Evolutionary conservation across 495 filamentous ascomycete species (phyloP), one percentile per base, ranked within the genome.

Genomic region (Hypomontagnella submonticulosa): DNA sequence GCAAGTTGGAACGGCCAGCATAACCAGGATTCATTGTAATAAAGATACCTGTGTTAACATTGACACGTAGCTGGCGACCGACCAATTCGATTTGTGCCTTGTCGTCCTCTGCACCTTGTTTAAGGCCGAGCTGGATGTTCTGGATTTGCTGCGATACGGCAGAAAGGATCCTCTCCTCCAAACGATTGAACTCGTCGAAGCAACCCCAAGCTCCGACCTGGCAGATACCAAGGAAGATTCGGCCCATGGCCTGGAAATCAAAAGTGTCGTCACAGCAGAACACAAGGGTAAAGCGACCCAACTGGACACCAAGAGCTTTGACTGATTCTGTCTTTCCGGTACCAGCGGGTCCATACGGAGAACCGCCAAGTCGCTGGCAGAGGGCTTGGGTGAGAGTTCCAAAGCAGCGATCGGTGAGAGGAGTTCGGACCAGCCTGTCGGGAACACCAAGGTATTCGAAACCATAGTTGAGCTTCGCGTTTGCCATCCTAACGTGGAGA

Each of bases 11-110:
- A 73, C 95, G 89, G 50, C 95, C 95, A 37, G 95, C 95, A 82
- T 99, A 99, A 16, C 95, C 95, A 68, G 95, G 95, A 79, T 99
- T 99, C 95, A 99, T 99, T 32, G 95, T 99, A 76, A 99, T 98
- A 81, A 99, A 99, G 73, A 99, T 96, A 69, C 94, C 94, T 44
- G 95, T 98, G 71, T 96, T 95, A 44, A 84, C 81, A 71, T 97
- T 93, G 63, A 99, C 93, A 34, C 80, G 82, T 27, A 99, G 84
- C 57, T 92, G 90, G 57, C 96, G 88, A 42, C 96, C 93, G 40
- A 97, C 90, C 10, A 99, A 80, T 72, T 99, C 95, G 71, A 98
- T 97, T 70, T 97, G 88, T 6, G 92, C 79, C 69, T 91, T 91
- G 3, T 87, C 85, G 63, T 96, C 90, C 18, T 89, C 86, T 34